A percentile compares a stretch with the other conserved stretches of the same genome.
Conservation (phyloP, 176 grass and related monocot species). For the Raddia guianensis region DNA sequence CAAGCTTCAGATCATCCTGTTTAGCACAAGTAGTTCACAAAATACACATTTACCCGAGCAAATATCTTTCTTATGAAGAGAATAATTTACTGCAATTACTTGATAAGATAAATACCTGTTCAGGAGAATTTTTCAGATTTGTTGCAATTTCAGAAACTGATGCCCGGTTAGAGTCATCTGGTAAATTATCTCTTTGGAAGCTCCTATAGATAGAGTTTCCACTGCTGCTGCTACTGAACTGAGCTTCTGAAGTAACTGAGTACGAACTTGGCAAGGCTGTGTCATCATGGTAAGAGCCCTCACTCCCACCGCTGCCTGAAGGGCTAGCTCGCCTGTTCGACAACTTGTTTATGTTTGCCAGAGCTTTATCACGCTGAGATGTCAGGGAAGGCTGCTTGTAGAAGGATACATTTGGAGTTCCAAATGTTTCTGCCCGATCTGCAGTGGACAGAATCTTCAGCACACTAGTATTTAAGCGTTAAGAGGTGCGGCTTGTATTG, state of each 20-base stretch:
- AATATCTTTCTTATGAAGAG: not conserved
- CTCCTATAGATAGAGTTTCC: conserved; percentile 53
- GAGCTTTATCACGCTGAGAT: conserved; percentile 55
- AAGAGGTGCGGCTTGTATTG: too few relatives aligned
- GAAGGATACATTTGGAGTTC: conserved; percentile 31
- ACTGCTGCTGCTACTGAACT: conserved; percentile 51
- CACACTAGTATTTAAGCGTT: not conserved
- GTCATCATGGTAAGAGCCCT: conserved; percentile 36
- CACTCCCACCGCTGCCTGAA: conserved; percentile 30
- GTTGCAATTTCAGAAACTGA: conserved; percentile 38
- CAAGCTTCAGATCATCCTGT: conserved; percentile 60
- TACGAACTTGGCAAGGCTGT: conserved; percentile 31
- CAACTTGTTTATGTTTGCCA: conserved; percentile 52
- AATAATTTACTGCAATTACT: not conserved
- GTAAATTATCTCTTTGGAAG: conserved; percentile 38
- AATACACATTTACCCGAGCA: not conserved
- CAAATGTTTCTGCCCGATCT: conserved; percentile 55
- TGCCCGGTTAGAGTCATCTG: conserved; percentile 19
- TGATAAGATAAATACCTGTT: conserved; percentile 44
- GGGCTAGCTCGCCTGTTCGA: conserved; percentile 34
- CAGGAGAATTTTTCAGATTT: conserved; percentile 21
- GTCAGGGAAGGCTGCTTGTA: conserved; percentile 45
- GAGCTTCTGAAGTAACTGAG: conserved; percentile 21
- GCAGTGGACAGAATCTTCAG: conserved; percentile 2
- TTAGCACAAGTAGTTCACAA: conserved; percentile 19